These are phyloP conservation scores for Rostrohypoxylon terebratum DNA, from an alignment of 495 filamentous ascomycete species.

Conservation along the genomic window DNA sequence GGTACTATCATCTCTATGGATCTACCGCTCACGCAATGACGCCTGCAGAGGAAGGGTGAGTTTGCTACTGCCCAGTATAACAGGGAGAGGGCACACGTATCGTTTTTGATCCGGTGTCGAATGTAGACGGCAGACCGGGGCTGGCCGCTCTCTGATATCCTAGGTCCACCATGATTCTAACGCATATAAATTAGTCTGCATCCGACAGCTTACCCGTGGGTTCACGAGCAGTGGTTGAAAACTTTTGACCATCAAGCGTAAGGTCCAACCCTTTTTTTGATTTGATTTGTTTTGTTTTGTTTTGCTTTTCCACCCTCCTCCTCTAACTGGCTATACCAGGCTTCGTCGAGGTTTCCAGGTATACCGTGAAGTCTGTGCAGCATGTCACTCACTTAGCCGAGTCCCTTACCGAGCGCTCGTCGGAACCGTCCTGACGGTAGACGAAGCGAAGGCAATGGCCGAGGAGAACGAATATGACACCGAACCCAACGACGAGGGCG, in stretches of 20 bases:
- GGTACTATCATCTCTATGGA: constrained; percentile 97
- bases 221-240: constrained; percentile 86
- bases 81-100: constrained; percentile 7
- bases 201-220: constrained; percentile 93
- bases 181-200: constrained; percentile 75
- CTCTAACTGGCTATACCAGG: constrained; percentile 60
- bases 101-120: constrained; percentile 1
- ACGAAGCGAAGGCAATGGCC: constrained; percentile 96
- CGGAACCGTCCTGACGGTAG: constrained; percentile 90
- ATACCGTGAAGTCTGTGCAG: constrained; percentile 97
- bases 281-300: neutral
- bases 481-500: constrained; percentile 97
- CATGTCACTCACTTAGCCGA: constrained; percentile 95
- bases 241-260: constrained; percentile 98
- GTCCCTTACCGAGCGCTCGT: constrained; percentile 94
- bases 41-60: constrained; percentile 96
- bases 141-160: constrained; percentile 33
- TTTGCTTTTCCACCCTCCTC: neutral
- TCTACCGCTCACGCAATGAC: constrained; percentile 88
- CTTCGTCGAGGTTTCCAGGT: constrained; percentile 99
- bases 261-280: constrained; percentile 54
- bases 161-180: constrained; percentile 35
- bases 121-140: constrained; percentile 24
- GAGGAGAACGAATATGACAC: constrained; percentile 99
- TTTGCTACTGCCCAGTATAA: constrained; percentile 41